These are phyloP conservation scores for Rhododendron williamsianum DNA, from an alignment of 148 eudicot genomes.

Conservation along the genomic window DNA sequence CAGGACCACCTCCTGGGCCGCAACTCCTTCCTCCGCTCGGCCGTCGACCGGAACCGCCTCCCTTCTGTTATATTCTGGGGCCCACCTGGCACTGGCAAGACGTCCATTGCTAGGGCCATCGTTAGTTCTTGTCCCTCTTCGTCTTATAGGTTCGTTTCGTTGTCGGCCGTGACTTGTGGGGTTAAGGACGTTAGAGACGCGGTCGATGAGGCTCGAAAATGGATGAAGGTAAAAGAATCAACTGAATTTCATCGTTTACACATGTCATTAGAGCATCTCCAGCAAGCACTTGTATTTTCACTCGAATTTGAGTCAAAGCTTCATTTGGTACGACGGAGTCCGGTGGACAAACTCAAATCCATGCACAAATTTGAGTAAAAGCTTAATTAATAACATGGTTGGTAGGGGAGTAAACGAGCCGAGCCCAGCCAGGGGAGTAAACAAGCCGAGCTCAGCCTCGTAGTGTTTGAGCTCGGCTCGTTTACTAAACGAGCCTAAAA, in stretches of 20 bases:
- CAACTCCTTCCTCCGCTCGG: constrained; percentile 46
- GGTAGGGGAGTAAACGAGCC: too few relatives aligned
- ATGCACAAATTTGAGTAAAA: neutral
- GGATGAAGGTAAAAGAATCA: constrained; percentile 8
- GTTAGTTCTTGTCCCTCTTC: constrained; percentile 20
- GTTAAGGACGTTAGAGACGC: constrained; percentile 85
- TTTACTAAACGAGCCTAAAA: too few relatives aligned
- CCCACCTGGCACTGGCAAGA: constrained; percentile 96
- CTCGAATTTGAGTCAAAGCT: too few relatives aligned
- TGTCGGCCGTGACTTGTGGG: constrained; percentile 69
- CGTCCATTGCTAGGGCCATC: constrained; percentile 75
- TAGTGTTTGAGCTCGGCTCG: too few relatives aligned
- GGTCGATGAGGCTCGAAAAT: constrained; percentile 54
- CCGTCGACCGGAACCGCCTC: constrained; percentile 41
- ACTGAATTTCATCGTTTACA: neutral
- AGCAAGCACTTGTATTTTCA: too few relatives aligned
- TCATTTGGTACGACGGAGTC: too few relatives aligned
- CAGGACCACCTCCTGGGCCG: constrained; percentile 66
- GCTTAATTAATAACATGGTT: neutral
- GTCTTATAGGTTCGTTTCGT: constrained; percentile 47
- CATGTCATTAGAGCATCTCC: too few relatives aligned
- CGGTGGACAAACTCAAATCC: neutral
- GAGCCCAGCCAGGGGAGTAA: too few relatives aligned
- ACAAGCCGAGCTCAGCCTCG: too few relatives aligned
- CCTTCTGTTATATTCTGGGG: constrained; percentile 86